Conservation (phyloP, 2,329 filamentous ascomycete species). For the Huntiella bhutanensis region DNA sequence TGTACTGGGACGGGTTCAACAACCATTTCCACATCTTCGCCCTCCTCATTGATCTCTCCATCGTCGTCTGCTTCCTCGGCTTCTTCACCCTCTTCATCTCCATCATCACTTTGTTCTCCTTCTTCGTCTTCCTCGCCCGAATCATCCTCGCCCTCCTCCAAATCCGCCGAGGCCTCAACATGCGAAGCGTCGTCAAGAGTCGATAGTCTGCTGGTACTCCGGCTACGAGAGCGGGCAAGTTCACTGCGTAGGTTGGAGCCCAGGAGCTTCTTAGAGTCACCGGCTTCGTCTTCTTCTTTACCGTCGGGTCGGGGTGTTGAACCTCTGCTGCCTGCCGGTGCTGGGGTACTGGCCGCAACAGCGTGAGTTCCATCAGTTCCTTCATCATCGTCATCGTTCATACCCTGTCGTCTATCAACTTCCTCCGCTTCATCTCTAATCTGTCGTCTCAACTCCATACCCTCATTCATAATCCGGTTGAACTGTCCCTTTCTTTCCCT, state of each 20-base stretch:
- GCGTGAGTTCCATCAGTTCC: slow-evolving; percentile 26
- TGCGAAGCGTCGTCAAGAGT: no score
- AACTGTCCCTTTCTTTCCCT: slow-evolving; percentile 71
- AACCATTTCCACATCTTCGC: slow-evolving; percentile 40
- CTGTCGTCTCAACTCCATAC: slow-evolving; percentile 63
- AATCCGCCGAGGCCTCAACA: slow-evolving; percentile 27
- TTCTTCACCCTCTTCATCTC: slow-evolving; percentile 60
- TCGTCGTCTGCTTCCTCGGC: slow-evolving; percentile 37
- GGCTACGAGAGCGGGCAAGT: slow-evolving; percentile 6
- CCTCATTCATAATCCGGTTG: slow-evolving; percentile 73
- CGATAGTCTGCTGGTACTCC: slow-evolving; percentile 23
- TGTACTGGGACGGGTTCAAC: slow-evolving; percentile 16
- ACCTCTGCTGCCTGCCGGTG: slow-evolving; percentile 26
- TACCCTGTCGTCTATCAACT: slow-evolving; percentile 70
- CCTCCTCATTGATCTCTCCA: slow-evolving; percentile 22
- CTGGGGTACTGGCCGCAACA: slow-evolving; percentile 29
- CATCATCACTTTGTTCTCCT: slow-evolving; percentile 51
- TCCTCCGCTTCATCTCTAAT: slow-evolving; percentile 94
- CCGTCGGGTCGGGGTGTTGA: slow-evolving; percentile 6
- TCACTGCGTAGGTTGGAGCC: not conserved
- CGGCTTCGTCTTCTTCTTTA: slow-evolving; percentile 15
- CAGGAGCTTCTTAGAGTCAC: slow-evolving; percentile 13
- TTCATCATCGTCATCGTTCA: slow-evolving; percentile 50
- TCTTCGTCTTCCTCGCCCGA: slow-evolving; percentile 42
- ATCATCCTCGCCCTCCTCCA: slow-evolving; percentile 60